Evolutionary conservation across 2,329 filamentous ascomycete species (phyloP).

Genomic region (Biscogniauxia mediterranea): DNA sequence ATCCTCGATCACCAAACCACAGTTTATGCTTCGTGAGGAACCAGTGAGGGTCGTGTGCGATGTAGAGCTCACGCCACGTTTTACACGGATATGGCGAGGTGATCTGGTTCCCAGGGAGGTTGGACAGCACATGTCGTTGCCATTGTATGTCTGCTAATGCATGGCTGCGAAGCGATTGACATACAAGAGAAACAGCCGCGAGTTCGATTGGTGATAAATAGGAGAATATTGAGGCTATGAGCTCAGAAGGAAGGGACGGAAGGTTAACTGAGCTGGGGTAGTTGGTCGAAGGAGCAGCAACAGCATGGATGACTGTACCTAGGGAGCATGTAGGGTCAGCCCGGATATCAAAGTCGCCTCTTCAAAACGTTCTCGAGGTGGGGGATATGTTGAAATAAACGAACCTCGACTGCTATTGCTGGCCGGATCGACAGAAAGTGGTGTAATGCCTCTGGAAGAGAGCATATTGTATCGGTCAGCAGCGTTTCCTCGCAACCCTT

Average conservation of each 20-base stretch:
- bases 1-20: conserved; percentile 77
- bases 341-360: not conserved
- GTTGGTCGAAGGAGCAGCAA: conserved; percentile 8
- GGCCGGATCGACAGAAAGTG: conserved; percentile 7
- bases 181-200: conserved; percentile 57
- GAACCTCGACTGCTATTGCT: conserved; percentile 16
- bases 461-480: conserved; percentile 15
- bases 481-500: conserved; percentile 15
- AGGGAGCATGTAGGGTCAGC: not conserved
- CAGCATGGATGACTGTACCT: conserved; percentile 1
- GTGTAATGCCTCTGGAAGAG: conserved; percentile 14
- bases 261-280: conserved; percentile 32
- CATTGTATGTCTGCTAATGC: conserved; percentile 68
- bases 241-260: conserved; percentile 66
- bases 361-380: not conserved
- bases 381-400: conserved; percentile 1
- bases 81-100: conserved; percentile 55
- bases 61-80: conserved; percentile 70
- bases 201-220: conserved; percentile 67
- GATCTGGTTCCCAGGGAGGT: conserved; percentile 58
- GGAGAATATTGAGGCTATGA: conserved; percentile 69
- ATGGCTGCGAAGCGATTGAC: conserved; percentile 57
- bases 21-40: conserved; percentile 77
- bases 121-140: conserved; percentile 66
- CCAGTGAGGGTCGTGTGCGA: conserved; percentile 76